Conservation (phyloP, 2,329 filamentous ascomycete species). For the Fonsecaea erecta region DNA sequence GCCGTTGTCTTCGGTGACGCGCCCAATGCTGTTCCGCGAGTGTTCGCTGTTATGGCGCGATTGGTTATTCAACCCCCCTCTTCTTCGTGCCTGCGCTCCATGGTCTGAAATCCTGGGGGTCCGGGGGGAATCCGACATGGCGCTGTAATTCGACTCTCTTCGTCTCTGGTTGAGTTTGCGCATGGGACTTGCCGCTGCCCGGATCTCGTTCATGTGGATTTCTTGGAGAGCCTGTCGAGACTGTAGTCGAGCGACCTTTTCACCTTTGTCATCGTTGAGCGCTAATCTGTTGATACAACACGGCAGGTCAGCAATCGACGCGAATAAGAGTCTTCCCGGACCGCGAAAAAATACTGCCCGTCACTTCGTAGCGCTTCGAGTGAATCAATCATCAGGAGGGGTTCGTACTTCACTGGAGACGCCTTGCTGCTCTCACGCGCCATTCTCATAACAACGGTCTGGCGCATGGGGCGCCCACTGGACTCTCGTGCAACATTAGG, state of each 20-base stretch:
- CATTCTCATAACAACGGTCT: constrained; percentile 34
- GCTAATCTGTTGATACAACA: constrained; percentile 68
- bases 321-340: not conserved
- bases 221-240: constrained; percentile 87
- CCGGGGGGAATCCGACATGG: constrained; percentile 59
- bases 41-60: constrained; percentile 19
- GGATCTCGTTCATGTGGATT: constrained; percentile 88
- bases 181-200: constrained; percentile 75
- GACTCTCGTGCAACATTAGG: constrained; percentile 30
- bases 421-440: constrained; percentile 44
- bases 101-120: constrained; percentile 57
- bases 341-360: not conserved
- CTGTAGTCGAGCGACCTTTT: constrained; percentile 86
- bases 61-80: constrained; percentile 16
- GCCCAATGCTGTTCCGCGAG: constrained; percentile 23
- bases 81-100: constrained; percentile 32
- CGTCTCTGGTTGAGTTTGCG: constrained; percentile 60
- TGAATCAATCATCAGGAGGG: not conserved
- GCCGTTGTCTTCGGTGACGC: constrained; percentile 25
- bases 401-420: constrained; percentile 56
- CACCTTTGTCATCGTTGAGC: constrained; percentile 90
- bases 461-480: constrained; percentile 22
- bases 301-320: constrained; percentile 2
- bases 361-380: not conserved
- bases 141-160: constrained; percentile 57